Conservation (phyloP, 805 yeast genomes). For the Ogataea glucozyma region DNA sequence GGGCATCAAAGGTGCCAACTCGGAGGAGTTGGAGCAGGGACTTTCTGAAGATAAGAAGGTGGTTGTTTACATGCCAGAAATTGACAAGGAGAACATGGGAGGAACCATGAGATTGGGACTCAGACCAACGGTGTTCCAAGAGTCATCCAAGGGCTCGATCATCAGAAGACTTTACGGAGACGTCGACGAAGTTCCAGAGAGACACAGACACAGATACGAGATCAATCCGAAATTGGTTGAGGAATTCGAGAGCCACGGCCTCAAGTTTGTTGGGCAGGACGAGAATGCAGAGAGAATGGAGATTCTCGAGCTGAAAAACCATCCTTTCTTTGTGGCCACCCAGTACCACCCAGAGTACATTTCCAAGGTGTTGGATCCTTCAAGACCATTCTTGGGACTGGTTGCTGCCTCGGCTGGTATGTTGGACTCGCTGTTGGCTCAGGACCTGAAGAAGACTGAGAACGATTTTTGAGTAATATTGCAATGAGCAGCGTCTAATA, state of each 20-base stretch:
- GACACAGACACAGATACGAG: slow-evolving; percentile 99
- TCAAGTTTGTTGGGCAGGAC: slow-evolving; percentile 91
- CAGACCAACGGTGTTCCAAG: slow-evolving; percentile 82
- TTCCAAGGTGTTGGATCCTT: slow-evolving; percentile 95
- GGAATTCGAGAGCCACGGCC: slow-evolving; percentile 72
- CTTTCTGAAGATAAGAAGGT: slow-evolving; percentile 64
- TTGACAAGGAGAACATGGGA: slow-evolving; percentile 91
- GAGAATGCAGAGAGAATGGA: slow-evolving; percentile 92
- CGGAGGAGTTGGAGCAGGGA: slow-evolving; percentile 78
- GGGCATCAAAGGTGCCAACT: slow-evolving; percentile 66
- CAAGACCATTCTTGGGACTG: slow-evolving; percentile 93
- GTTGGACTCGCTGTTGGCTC: slow-evolving; percentile 62
- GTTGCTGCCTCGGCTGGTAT: slow-evolving; percentile 92
- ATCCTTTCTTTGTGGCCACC: slow-evolving; percentile 90
- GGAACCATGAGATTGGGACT: slow-evolving; percentile 99
- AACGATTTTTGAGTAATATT: slow-evolving; percentile 36
- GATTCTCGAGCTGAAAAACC: slow-evolving; percentile 79
- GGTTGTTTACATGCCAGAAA: slow-evolving; percentile 98
- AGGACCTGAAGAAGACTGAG: slow-evolving; percentile 32
- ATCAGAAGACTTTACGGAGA: slow-evolving; percentile 81
- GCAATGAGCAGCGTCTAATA: too few relatives aligned
- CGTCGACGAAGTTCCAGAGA: slow-evolving; percentile 69
- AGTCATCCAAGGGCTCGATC: slow-evolving; percentile 56
- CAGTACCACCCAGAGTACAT: slow-evolving; percentile 99
- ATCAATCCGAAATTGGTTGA: slow-evolving; percentile 83